Conservation (phyloP, 495 filamentous ascomycete genomes). For the Hyaloscypha bicolor region DNA sequence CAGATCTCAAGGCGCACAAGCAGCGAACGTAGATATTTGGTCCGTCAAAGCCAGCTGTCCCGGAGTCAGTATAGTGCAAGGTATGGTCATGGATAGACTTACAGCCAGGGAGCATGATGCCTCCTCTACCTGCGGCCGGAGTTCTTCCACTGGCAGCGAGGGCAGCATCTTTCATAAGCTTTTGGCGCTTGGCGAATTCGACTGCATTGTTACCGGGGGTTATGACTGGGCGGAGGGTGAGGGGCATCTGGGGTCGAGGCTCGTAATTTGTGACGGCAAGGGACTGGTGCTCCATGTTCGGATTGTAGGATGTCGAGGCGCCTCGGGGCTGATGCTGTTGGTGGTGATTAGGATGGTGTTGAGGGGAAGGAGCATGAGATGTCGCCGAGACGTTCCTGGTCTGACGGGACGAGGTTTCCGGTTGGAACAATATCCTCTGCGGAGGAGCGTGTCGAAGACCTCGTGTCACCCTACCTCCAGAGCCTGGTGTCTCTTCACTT, state of each 20-base stretch:
- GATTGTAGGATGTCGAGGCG: constrained; percentile 35
- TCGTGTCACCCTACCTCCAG: constrained; percentile 61
- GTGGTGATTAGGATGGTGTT: constrained; percentile 31
- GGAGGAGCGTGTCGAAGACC: constrained; percentile 78
- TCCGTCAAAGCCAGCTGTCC: constrained; percentile 61
- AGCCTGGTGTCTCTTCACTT: constrained; percentile 60
- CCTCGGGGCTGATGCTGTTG: constrained; percentile 23
- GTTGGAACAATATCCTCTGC: constrained; percentile 79
- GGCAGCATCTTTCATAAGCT: constrained; percentile 20
- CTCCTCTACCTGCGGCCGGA: constrained; percentile 18
- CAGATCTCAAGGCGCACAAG: constrained; percentile 76
- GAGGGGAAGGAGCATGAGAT: constrained; percentile 32
- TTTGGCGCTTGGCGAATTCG: constrained; percentile 55
- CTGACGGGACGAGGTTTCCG: constrained; percentile 65
- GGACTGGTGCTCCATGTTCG: constrained; percentile 46
- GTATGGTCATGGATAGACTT: constrained; percentile 25
- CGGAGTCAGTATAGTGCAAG: background rate
- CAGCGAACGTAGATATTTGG: constrained; percentile 90
- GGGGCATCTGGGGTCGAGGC: constrained; percentile 52
- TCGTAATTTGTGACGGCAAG: constrained; percentile 60
- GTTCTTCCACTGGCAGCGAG: constrained; percentile 15
- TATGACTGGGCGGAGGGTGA: constrained; percentile 67
- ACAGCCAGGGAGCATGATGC: constrained; percentile 59
- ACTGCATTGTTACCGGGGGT: constrained; percentile 70
- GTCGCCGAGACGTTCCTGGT: constrained; percentile 55